These are phyloP conservation scores for Yamadazyma nakazawae DNA, from an alignment of 805 yeast species.

Conservation along the genomic window DNA sequence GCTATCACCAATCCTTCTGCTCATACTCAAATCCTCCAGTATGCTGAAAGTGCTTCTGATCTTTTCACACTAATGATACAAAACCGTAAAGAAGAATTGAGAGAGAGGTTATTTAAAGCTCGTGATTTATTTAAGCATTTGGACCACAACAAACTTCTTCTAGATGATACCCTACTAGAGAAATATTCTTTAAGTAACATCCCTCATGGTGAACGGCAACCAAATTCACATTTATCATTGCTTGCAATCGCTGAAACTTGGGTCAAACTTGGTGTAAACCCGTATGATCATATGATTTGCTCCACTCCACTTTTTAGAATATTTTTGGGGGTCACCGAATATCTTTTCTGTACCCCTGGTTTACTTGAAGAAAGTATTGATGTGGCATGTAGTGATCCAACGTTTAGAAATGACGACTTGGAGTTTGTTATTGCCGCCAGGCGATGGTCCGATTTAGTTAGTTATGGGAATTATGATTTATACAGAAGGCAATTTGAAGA, in stretches of 20 bases:
- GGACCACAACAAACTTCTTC: conserved; percentile 53
- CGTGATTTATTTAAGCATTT: conserved; percentile 75
- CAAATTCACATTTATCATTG: conserved; percentile 86
- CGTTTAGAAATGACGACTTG: conserved; percentile 83
- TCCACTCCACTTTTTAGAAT: conserved; percentile 91
- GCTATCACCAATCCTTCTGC: conserved; percentile 96
- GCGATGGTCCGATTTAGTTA: conserved; percentile 79
- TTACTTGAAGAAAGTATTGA: conserved; percentile 75
- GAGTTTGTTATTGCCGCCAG: conserved; percentile 92
- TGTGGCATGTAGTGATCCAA: conserved; percentile 61
- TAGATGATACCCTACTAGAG: conserved; percentile 77
- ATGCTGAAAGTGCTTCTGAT: conserved; percentile 79
- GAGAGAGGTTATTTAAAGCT: conserved; percentile 59
- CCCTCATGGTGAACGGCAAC: conserved; percentile 64
- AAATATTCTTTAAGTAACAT: conserved; percentile 72
- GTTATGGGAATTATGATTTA: conserved; percentile 67
- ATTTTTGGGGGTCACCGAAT: conserved; percentile 91
- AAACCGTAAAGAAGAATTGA: conserved; percentile 56
- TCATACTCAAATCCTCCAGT: conserved; percentile 85
- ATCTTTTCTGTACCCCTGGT: conserved; percentile 79
- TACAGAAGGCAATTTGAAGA: conserved; percentile 72
- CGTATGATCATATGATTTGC: conserved; percentile 95
- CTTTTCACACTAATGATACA: conserved; percentile 80
- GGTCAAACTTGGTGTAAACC: conserved; percentile 79
- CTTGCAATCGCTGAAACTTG: conserved; percentile 93